Evolutionary conservation across 352 stramenopile species (phyloP).

Genomic region (Globisporangium cylindrosporum): DNA sequence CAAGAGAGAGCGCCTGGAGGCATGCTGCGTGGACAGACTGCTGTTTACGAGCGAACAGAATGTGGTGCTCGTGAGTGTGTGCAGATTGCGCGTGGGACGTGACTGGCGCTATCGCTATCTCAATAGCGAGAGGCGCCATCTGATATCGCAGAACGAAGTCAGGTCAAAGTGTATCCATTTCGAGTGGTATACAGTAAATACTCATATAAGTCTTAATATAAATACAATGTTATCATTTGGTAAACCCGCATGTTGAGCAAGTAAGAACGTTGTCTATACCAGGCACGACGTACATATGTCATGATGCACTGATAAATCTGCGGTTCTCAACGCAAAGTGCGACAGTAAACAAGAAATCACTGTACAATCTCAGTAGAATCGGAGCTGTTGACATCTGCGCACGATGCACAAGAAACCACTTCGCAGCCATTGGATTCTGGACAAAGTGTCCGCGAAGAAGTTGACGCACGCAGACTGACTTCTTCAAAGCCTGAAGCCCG

Average conservation of each 20-base stretch:
- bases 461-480: too few relatives aligned
- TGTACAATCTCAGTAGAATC: not conserved
- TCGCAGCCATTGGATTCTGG: not conserved
- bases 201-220: not conserved
- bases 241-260: not conserved
- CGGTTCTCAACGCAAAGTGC: not conserved
- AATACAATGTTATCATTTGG: not conserved
- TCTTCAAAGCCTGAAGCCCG: not conserved
- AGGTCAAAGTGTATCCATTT: slow-evolving; percentile 3
- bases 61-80: not conserved
- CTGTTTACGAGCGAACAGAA: not conserved
- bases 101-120: not conserved
- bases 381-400: not conserved
- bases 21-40: not conserved
- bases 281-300: not conserved
- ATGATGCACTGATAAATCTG: not conserved
- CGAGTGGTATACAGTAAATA: not conserved
- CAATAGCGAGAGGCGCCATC: not conserved
- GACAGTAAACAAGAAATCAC: not conserved
- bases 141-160: slow-evolving; percentile 7
- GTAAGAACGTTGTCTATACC: not conserved
- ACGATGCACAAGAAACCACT: not conserved
- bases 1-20: not conserved
- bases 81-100: not conserved
- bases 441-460: not conserved